These are phyloP conservation scores for Lithospermum erythrorhizon DNA, from an alignment of 257 asterid genomes.

Conservation along the genomic window DNA sequence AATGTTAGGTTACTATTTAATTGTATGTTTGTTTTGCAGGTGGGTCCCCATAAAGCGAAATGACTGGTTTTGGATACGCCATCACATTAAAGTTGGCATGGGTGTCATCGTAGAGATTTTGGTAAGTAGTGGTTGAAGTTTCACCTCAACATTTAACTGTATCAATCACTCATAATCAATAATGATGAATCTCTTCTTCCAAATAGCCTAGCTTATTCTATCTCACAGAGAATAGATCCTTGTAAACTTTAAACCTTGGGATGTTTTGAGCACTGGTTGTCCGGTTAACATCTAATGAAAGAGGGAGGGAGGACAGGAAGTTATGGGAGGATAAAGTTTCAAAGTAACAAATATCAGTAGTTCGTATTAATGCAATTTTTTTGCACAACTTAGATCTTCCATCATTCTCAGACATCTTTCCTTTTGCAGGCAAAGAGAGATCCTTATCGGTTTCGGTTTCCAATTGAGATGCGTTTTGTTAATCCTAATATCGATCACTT, in stretches of 20 bases:
- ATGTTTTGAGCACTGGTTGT: background rate
- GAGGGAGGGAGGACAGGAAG: background rate
- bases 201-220: background rate
- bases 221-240: background rate
- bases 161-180: background rate
- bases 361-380: background rate
- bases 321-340: background rate
- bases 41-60: constrained; percentile 93
- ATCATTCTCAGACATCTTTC: constrained; percentile 1
- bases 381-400: background rate
- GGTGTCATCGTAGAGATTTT: constrained; percentile 67
- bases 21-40: constrained; percentile 28
- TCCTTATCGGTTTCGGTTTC: constrained; percentile 90
- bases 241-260: background rate
- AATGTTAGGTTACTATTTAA: background rate
- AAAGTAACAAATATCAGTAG: background rate
- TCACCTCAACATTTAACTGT: background rate
- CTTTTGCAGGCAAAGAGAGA: constrained; percentile 88
- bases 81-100: constrained; percentile 97
- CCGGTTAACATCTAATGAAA: background rate
- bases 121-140: constrained; percentile 39
- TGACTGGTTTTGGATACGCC: constrained; percentile 99
- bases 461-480: constrained; percentile 88
- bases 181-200: background rate
- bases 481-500: constrained; percentile 89